Evolutionary conservation across 2,329 filamentous ascomycete species (phyloP).

Genomic region (Aspergillus intermedius): DNA sequence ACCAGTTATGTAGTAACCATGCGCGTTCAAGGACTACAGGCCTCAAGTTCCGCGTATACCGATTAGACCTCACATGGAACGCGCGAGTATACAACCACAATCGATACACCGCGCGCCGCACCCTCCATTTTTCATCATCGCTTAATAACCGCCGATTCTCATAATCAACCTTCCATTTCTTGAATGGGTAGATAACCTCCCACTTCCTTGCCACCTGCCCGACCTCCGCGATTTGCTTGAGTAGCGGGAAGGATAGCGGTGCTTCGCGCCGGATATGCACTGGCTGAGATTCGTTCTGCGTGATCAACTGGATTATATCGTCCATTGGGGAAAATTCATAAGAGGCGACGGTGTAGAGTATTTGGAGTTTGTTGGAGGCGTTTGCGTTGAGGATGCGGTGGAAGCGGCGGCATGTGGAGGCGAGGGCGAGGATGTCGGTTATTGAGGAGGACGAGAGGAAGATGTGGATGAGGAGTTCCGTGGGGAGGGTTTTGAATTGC

Average conservation of each 20-base stretch:
- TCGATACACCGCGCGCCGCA: slow-evolving; percentile 55
- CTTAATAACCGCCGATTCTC: slow-evolving; percentile 50
- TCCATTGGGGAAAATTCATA: slow-evolving; percentile 52
- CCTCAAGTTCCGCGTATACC: slow-evolving; percentile 44
- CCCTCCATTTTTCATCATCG: slow-evolving; percentile 42
- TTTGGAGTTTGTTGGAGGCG: slow-evolving; percentile 49
- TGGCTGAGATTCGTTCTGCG: slow-evolving; percentile 54
- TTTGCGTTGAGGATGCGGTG: slow-evolving; percentile 45
- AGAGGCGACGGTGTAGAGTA: slow-evolving; percentile 50
- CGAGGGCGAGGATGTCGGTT: slow-evolving; percentile 48
- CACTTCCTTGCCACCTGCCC: slow-evolving; percentile 52
- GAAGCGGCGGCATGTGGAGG: slow-evolving; percentile 50
- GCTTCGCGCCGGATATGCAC: slow-evolving; percentile 49
- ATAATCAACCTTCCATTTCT: slow-evolving; percentile 56
- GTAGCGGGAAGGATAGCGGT: slow-evolving; percentile 49
- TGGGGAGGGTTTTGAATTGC: slow-evolving; percentile 50
- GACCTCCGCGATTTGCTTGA: slow-evolving; percentile 49
- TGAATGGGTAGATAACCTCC: slow-evolving; percentile 56
- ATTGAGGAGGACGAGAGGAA: slow-evolving; percentile 49
- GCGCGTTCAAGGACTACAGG: slow-evolving; percentile 47
- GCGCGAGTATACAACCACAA: slow-evolving; percentile 55
- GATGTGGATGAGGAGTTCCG: slow-evolving; percentile 53
- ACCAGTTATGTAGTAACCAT: slow-evolving; percentile 54
- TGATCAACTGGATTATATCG: slow-evolving; percentile 55
- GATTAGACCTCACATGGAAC: slow-evolving; percentile 50